Evolutionary conservation across 116 monocot genomes (phyloP), one percentile per base, ranked within the genome.

Genomic region (Cymodocea nodosa): DNA sequence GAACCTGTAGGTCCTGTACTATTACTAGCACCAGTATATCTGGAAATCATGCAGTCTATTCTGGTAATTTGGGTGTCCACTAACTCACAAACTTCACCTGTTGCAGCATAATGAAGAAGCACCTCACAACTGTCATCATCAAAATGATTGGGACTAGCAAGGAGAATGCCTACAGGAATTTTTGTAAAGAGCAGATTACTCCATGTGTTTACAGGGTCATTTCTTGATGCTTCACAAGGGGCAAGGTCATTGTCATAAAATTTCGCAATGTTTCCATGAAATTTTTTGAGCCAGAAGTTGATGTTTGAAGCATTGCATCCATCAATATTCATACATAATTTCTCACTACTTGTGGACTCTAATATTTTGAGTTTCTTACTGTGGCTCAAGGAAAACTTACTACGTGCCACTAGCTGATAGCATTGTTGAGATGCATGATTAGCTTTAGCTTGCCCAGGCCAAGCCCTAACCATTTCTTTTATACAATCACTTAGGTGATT

Each of bases 121-220:
- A 94, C 34, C 37, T 77, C 74, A 58, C 69, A 83, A 23, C 53
- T 74, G 55, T 63, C 60, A 51, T 82, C 73, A 73, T 79, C 71
- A 24, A 90, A 30, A 63, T 48, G 53, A 69, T 23, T 48, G 2
- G 74, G 60, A 52, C 51, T 59, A 15, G 50, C 55, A 22, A 85
- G 48, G 49, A 94, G 66, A 44, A 94, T 78, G 20, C 87, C 94
- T 66, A 94, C 69, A 66, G 79, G 75, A 54, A 94, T 73, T 65
- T 71, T 79, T 23, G 36, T 24, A 72, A 75, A 24, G 40, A 94
- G 51, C 60, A 66, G 54, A 50, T 74, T 74, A 36, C 54, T 25
- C 56, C 63, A 51, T 53, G 30, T 25, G 10, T 50, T 50, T 2
- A 36, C 13, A 51, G 39, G 19, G 23, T 64, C 23, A 30, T 60